phyloP scores from a whole-genome alignment of 2,329 filamentous ascomycete species.

The Fusarium xylarioides region DNA sequence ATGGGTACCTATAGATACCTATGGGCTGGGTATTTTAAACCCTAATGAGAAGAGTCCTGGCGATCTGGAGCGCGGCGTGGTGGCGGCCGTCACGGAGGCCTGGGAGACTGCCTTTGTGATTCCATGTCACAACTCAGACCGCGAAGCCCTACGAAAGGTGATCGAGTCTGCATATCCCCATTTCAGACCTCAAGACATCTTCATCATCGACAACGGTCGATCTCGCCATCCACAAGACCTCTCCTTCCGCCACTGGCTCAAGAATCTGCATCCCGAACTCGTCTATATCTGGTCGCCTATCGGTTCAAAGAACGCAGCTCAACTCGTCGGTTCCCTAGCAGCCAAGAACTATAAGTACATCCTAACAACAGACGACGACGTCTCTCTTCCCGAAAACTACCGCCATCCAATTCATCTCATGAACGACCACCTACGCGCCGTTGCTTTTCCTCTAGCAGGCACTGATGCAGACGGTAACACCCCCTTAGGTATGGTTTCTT shows the following conservation, averaged over 20 bases:
- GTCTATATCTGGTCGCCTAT: slow-evolving; percentile 7
- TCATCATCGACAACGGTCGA: not conserved
- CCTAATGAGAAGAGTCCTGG: not conserved
- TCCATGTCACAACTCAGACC: not conserved
- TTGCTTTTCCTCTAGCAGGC: not conserved
- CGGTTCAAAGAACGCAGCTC: not conserved
- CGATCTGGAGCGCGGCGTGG: not conserved
- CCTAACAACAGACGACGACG: slow-evolving; percentile 1
- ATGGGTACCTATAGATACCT: no score
- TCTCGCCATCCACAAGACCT: not conserved
- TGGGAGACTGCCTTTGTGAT: slow-evolving; percentile 4
- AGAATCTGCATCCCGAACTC: not conserved
- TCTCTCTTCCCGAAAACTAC: not conserved
- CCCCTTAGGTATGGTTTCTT: not conserved
- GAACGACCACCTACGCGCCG: not conserved
- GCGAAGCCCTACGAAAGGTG: not conserved
- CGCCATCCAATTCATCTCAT: not conserved
- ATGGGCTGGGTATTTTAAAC: no score
- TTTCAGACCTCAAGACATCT: slow-evolving; percentile 5
- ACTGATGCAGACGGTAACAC: not conserved
- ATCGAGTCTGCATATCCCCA: not conserved
- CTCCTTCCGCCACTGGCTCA: slow-evolving; percentile 1
- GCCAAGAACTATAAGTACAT: slow-evolving; percentile 3
- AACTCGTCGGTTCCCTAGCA: not conserved
- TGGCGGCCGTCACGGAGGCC: rapidly evolving